phyloP scores from a whole-genome alignment of 225 moss, liverwort and hornwort species.

The Marchantia polymorpha region DNA sequence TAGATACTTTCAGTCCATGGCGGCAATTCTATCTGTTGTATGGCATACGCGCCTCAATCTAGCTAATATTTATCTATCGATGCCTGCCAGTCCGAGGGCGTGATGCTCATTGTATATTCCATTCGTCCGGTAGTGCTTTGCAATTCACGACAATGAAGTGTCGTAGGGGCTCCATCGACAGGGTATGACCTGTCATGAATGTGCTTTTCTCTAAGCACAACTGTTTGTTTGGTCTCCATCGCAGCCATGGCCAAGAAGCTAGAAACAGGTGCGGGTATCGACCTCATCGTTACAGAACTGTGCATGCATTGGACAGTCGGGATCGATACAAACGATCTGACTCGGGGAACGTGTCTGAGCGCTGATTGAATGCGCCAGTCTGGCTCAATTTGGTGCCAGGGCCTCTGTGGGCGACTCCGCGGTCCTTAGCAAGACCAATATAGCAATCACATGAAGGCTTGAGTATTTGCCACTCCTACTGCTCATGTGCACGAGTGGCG shows the following conservation, averaged over 20 bases:
- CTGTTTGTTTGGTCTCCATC: neutral
- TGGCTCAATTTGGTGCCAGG: neutral
- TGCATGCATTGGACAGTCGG: neutral
- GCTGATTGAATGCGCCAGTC: neutral
- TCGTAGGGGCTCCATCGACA: neutral
- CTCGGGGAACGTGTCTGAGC: neutral
- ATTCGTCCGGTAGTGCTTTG: neutral
- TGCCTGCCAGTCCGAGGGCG: neutral
- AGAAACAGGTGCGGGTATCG: neutral
- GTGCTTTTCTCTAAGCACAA: neutral
- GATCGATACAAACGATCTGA: neutral
- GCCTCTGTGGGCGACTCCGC: neutral
- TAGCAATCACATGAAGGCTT: conserved; percentile 1
- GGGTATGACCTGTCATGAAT: neutral
- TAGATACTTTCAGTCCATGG: neutral
- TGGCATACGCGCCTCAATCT: neutral
- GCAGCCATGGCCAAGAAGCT: neutral
- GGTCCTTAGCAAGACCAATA: neutral
- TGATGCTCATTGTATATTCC: neutral
- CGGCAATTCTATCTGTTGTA: neutral
- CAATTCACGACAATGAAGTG: neutral
- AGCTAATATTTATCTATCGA: neutral
- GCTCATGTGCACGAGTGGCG: conserved; percentile 5
- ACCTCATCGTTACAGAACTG: neutral
- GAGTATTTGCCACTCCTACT: neutral